Evolutionary conservation across 108 stramenopile species (phyloP), one percentile per base, ranked within the genome.

Genomic region (Skeletonema marinoi): DNA sequence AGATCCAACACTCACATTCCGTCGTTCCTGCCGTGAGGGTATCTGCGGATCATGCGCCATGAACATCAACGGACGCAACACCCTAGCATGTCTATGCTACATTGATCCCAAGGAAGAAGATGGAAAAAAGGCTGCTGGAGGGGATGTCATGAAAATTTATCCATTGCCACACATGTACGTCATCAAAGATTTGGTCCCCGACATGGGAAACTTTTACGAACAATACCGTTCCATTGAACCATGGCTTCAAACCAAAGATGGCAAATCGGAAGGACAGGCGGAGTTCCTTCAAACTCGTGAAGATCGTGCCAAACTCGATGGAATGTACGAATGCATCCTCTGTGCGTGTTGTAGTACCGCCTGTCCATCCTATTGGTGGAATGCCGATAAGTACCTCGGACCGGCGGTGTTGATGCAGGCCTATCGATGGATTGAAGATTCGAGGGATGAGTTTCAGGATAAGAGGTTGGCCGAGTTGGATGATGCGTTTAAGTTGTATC

Each of bases 101-200:
- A 98, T 99, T 83, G 96, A 98, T 25, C 68, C 74, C 58, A 41
- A 86, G 85, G 84, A 66, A 12, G 80, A 56, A 0, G 54, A 56
- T 1, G 21, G 6, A 13, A 33, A 60, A 66, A 44, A 75, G 42
- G 83, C 70, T 62, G 64, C 61, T 44, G 84, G 82, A 46, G 80
- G 77, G 25, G 86, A 86, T 67, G 90, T 96, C 12, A 88, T 81
- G 60, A 97, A 96, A 86, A 95, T 99, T 80, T 97, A 99, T 85
- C 98, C 98, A 1, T 86, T 99, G 67, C 98, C 98, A 7, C 98
- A 99, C 93, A 99, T 99, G 98, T 97, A 96, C 77, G 97, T 99
- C 16, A 66, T 98, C 69, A 99, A 99, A 85, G 98, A 99, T 86
- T 85, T 99, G 60, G 98, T 99, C 2, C 97, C 98, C 0, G 98